phyloP scores from a whole-genome alignment of 129 eudicot genomes.

The Pulicaria dysenterica region DNA sequence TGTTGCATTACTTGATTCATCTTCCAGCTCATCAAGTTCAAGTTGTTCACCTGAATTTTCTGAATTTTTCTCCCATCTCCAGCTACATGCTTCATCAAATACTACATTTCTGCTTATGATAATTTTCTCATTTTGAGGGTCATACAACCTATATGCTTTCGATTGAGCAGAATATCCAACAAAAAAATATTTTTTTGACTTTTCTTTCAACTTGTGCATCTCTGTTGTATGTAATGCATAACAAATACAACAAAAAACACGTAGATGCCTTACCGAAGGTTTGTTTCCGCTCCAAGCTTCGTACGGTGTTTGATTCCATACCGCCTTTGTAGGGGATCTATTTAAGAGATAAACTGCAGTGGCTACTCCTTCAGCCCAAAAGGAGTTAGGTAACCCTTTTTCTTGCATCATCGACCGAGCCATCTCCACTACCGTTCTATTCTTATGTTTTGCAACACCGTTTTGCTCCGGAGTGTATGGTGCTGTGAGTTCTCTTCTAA shows the following conservation, averaged over 20 bases:
- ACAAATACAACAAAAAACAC: not conserved
- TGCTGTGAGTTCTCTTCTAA: too few relatives aligned
- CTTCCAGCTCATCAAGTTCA: too few relatives aligned
- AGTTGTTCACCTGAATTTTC: not conserved
- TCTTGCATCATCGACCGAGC: not conserved
- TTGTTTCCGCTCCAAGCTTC: not conserved
- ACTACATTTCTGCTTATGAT: not conserved
- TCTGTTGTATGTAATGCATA: not conserved
- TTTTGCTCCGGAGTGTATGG: too few relatives aligned
- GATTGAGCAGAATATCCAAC: not conserved
- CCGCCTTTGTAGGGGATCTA: not conserved
- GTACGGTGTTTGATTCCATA: not conserved
- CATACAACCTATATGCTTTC: not conserved
- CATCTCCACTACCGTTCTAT: not conserved
- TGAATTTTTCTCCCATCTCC: too few relatives aligned
- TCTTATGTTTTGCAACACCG: not conserved
- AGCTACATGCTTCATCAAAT: not conserved
- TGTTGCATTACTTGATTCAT: too few relatives aligned
- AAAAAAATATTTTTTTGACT: not conserved
- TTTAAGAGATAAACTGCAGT: not conserved
- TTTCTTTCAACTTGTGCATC: not conserved
- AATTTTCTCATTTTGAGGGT: not conserved
- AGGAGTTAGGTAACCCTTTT: not conserved
- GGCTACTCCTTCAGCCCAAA: conserved; percentile 1
- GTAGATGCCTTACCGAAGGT: not conserved